Base-by-base conservation (phyloP, 2,329 filamentous ascomycete species). In the Sporothrix dimorphospora region DNA sequence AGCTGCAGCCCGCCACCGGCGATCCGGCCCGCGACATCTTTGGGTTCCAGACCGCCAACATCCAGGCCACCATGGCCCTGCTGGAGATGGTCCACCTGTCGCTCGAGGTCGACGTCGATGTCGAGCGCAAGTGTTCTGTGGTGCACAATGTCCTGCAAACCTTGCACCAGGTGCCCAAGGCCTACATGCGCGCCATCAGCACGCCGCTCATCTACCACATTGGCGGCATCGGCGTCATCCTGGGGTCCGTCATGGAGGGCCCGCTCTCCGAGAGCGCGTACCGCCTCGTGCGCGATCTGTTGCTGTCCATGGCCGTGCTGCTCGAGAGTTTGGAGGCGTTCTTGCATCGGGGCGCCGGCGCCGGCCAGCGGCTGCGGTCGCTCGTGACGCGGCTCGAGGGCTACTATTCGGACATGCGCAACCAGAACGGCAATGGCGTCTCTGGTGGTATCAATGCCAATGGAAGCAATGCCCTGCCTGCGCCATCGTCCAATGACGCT, bases 41-140 rank as follows among this genome's bases (percentile, higher is more conserved):
- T 57, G 78, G 79, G 0, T 81, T 81, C 70, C 80, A 81, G 69
- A 78, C 80, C 0, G 80, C 80, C 67, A 81, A 81, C 51, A 81
- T 81, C 47, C 77, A 78, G 42, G 80, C 78, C 34, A 81, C 78
- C 9, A 76, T 81, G 27, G 78, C 79, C 57, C 76, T 81, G 55
- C 74, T 80, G 16, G 77, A 79, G 12, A 81, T 80, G 74, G 77
- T 79, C 4, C 74, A 75, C 59, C 76, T 79, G 51, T 77, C 78
- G 27, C 73, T 76, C 9, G 77, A 78, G 38, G 74, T 72, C 1
- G 77, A 77, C 19, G 76, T 73, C 34, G 77, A 76, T 68, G 74
- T 79, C 14, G 77, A 78, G 38, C 76, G 77, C 71, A 77, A 77
- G 63, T 80, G 79, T 74, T 73, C 76, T 16, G 77, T 80, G 11